phyloP scores from a whole-genome alignment of 805 yeast genomes.

The Spathaspora gorwiae region DNA sequence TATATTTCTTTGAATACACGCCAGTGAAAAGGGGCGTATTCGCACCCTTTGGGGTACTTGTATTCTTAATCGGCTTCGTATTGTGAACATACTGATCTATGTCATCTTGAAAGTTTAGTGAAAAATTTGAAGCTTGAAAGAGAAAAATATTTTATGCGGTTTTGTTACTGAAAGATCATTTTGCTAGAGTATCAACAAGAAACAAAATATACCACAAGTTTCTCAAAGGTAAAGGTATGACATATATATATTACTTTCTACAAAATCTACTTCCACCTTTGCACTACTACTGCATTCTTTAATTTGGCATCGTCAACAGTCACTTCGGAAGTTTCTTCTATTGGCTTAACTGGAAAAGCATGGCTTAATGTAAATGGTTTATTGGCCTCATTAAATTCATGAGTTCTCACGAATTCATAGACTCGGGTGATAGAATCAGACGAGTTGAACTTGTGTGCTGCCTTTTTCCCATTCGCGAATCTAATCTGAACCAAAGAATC shows the following conservation, averaged over 20 bases:
- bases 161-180: too few relatives aligned
- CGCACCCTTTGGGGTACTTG: neutral
- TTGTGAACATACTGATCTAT: too few relatives aligned
- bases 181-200: too few relatives aligned
- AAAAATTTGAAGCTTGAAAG: too few relatives aligned
- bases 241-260: too few relatives aligned
- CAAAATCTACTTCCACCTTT: constrained; percentile 55
- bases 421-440: constrained; percentile 60
- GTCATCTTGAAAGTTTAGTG: too few relatives aligned
- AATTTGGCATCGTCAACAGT: constrained; percentile 73
- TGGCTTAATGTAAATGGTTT: constrained; percentile 65
- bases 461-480: constrained; percentile 74
- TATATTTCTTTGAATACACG: neutral
- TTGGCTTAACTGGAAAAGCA: constrained; percentile 76
- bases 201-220: too few relatives aligned
- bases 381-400: constrained; percentile 40
- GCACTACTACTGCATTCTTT: constrained; percentile 82
- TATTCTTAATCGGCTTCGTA: too few relatives aligned
- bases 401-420: constrained; percentile 59
- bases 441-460: constrained; percentile 59
- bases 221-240: too few relatives aligned
- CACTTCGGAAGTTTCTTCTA: constrained; percentile 47
- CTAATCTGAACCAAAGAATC: constrained; percentile 78
- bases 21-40: neutral
- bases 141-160: too few relatives aligned